These are phyloP conservation scores for Spatholobus suberectus DNA, from an alignment of 306 rosid species.

Conservation along the genomic window DNA sequence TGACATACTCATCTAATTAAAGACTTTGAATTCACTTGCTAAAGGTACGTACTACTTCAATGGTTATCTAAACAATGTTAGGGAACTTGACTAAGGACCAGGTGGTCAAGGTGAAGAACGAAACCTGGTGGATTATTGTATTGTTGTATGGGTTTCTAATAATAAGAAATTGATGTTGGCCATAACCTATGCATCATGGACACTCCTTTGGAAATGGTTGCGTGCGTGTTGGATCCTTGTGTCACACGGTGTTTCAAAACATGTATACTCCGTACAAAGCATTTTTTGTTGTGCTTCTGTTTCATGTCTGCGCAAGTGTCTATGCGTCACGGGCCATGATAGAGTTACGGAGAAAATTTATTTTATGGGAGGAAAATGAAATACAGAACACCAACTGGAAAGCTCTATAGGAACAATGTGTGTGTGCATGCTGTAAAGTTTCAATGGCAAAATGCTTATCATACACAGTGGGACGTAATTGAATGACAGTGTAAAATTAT, in stretches of 20 bases:
- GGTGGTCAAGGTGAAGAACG: background rate
- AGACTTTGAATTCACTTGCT: background rate
- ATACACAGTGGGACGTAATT: too few relatives aligned
- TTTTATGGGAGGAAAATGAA: background rate
- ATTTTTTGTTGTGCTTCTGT: background rate
- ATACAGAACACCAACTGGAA: background rate
- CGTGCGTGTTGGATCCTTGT: background rate
- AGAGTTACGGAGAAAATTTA: background rate
- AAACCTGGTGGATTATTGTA: background rate
- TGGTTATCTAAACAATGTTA: background rate
- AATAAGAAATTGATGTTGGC: conserved; percentile 23
- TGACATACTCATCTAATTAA: too few relatives aligned
- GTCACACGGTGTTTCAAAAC: background rate
- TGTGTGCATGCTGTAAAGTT: background rate
- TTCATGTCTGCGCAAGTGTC: background rate
- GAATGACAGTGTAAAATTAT: too few relatives aligned
- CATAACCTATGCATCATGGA: background rate
- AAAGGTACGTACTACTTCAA: background rate
- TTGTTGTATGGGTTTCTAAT: background rate
- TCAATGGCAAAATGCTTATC: background rate
- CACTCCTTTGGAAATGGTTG: background rate
- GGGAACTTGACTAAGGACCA: background rate
- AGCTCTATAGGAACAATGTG: background rate
- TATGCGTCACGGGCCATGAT: background rate
- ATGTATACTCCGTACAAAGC: background rate